Evolutionary conservation across 257 asterid genomes (phyloP), one percentile per base, ranked within the genome.

Genomic region (Nicotiana otophora): DNA sequence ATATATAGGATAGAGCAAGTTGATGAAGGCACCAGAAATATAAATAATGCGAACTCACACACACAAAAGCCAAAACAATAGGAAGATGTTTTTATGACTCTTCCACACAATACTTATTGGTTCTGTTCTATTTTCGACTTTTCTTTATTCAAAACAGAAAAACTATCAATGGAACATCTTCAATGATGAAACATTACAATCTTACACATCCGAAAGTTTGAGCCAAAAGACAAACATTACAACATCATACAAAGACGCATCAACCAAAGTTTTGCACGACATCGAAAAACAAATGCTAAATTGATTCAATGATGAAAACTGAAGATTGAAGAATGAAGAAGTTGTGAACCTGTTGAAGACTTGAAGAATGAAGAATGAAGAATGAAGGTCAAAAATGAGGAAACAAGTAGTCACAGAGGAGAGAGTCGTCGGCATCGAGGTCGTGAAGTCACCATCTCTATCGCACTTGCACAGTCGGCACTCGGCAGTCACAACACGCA

Each of bases 91-190:
- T 42, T 28, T 28, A 28, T 1, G 30, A 28, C 30, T 28, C 30
- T 28, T 70, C 36, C 60, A 42, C 20, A 31, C 74, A 66, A 7
- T 31, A 31, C 48, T 66, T 17, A 33, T 67, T 33, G 51, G 51
- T 16, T 19, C 20, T 64, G 20, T 64, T 64, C 20, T 30, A 15
- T 3, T 72, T 72, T 70, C 4, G 63, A 48, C 80, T 74, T 74
- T 51, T 74, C 9, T 74, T 74, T 74, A 48, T 74, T 74, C 26
- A 48, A 23, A 74, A 48, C 7, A 15, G 19, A 4, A 70, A 74
- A 51, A 70, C 30, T 74, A 48, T 48, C 5, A 48, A 74, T 86
- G 80, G 83, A 95, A 92, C 11, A 88, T 79, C 60, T 90, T 93
- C 89, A 28, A 28, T 28, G 30, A 28, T 28, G 30, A 28, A 28